Base-by-base conservation (phyloP, 2,329 filamentous ascomycete genomes). In the Sphaerulina musiva region DNA sequence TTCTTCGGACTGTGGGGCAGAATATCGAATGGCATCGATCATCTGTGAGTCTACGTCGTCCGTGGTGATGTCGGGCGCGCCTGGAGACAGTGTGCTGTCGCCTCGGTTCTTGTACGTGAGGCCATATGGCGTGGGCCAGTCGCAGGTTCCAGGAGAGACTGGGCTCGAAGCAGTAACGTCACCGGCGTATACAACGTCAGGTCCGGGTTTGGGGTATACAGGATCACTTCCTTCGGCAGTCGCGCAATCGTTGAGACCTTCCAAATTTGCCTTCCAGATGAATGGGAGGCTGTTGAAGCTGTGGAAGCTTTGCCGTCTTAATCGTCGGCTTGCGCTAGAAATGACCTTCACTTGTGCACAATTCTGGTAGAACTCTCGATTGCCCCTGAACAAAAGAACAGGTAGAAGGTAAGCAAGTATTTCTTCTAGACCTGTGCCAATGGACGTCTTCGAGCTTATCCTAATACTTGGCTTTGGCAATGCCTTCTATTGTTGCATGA, bases 311-410 rank as follows among this genome's bases (percentile, higher is more conserved):
- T 57, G 54, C 52, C 60, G 57, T 38, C 54, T 55, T 31, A 55
- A 46, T 12, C 58, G 53, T n/a, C 53, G 50, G n/a, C 56, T 45
- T 11, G 46, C 10, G 1, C 68, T 68, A 2, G 61, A 45, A 1
- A 71, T 66, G 36, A 90, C 83, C 58, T 79, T 81, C 29, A 62
- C 54, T 29, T 56, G 49, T 6, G 60, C 60, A 39, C 60, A 62
- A 31, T 62, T 60, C 56, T 52, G 89, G 78, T 93, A 93, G 80
- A 87, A 87, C 69, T 92, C 87, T 46, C 87, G 80, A 72, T 90
- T 90, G 26, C 87, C 87, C 9, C 26, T 29, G 26, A 29, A 29
- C 5, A 29, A 29, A 29, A 29, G 6, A 29, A 29, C 26, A 29
- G 4, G 26, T 1, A 29, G 26, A 29, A 29, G 2, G 26, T 29